Evolutionary conservation across 257 asterid genomes (phyloP), one percentile per base, ranked within the genome.

Genomic region (Lycium ferocissimum): DNA sequence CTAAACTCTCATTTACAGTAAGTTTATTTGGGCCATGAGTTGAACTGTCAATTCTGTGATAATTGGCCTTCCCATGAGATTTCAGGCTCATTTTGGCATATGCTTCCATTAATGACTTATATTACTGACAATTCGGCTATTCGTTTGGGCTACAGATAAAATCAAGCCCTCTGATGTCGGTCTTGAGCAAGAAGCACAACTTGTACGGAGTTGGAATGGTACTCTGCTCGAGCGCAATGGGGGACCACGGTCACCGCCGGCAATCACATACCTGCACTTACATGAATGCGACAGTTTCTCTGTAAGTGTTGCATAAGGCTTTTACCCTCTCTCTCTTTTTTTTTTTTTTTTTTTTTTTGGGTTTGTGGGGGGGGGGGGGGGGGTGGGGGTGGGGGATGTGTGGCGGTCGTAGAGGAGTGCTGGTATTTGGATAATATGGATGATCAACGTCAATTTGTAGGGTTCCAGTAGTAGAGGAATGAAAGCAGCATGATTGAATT

Each of bases 151-250:
- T 85, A 57, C 97, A 97, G 99, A 92, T 82, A 97, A 97, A 93
- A 94, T 97, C 89, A 97, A 97, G 93, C 98, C 99, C 85, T 93
- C 98, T 85, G 99, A 97, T 89, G 97, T 97, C 20, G 99, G 98
- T 88, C 99, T 97, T 53, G 98, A 97, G 90, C 97, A 92, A 92
- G 98, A 97, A 85, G 97, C 97, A 67, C 98, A 94, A 90, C 87
- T 91, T 84, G 96, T 89, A 61, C 95, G 97, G 73, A 92, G 89
- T 57, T 93, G 97, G 99, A 91, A 85, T 73, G 93, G 93, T 86
- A 82, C 97, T 72, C 10, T 87, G 22, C 86, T 73, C 6, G 97
- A 86, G 78, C 89, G 86, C 65, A 94, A 93, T 86, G 98, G 98
- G 51, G 86, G 83, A 38, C 83, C 13, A 71, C 90, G 85, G 58